phyloP scores from a whole-genome alignment of 1,284 basidiomycete species.

The Tranzscheliella williamsii region DNA sequence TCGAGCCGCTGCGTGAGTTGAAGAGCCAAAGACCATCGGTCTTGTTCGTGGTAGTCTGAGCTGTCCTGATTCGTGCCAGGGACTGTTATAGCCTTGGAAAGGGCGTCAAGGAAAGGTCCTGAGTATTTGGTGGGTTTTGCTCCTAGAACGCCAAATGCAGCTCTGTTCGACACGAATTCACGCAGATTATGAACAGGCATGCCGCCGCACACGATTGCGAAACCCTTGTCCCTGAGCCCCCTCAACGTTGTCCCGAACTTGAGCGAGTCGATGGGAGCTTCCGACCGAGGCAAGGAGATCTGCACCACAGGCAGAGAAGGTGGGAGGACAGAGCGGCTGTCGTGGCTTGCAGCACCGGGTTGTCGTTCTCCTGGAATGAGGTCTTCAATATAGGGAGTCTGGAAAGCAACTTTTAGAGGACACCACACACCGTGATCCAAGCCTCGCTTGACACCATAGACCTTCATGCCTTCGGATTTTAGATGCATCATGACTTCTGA shows the following conservation, averaged over 20 bases:
- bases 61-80: background rate
- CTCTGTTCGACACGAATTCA: conserved; percentile 14
- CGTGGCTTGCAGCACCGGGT: conserved; percentile 4
- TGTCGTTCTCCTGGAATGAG: conserved; percentile 9
- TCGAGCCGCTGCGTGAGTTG: conserved; percentile 18
- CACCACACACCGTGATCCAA: conserved; percentile 65
- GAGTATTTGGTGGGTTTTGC: conserved; percentile 13
- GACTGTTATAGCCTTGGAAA: conserved; percentile 25
- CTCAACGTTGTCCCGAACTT: conserved; percentile 62
- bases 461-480: conserved; percentile 23
- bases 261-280: conserved; percentile 48
- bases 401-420: conserved; percentile 63
- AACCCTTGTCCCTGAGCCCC: conserved; percentile 51
- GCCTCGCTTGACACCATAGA: conserved; percentile 53
- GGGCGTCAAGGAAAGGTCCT: conserved; percentile 15
- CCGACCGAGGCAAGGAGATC: conserved; percentile 62
- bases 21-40: conserved; percentile 20
- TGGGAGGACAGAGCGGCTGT: conserved; percentile 36
- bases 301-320: conserved; percentile 61
- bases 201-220: conserved; percentile 44
- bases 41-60: conserved; percentile 3
- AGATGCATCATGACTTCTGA: conserved; percentile 52
- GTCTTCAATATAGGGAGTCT: conserved; percentile 21
- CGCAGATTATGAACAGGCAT: conserved; percentile 52
- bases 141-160: background rate